These are phyloP conservation scores for Flaveria sonorensis DNA, from an alignment of 129 eudicot species.

Conservation along the genomic window DNA sequence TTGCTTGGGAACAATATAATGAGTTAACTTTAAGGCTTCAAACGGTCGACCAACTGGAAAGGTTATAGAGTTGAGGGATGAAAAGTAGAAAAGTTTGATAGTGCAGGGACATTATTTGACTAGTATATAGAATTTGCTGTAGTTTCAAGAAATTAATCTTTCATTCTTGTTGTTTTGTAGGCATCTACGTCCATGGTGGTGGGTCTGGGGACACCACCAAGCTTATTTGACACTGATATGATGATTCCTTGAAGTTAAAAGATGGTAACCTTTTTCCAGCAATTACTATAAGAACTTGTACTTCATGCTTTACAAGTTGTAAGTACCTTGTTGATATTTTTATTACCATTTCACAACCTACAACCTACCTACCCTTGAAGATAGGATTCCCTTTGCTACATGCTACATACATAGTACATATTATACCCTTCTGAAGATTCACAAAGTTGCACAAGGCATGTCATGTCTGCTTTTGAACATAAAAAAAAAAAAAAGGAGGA, in stretches of 20 bases:
- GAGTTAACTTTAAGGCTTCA: neutral
- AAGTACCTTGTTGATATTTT: neutral
- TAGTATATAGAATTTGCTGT: slow-evolving; percentile 20
- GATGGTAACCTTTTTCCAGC: slow-evolving; percentile 37
- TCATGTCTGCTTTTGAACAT: slow-evolving; percentile 28
- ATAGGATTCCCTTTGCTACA: slow-evolving; percentile 31
- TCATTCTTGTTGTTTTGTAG: slow-evolving; percentile 37
- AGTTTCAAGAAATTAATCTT: slow-evolving; percentile 21
- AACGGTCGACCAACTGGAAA: neutral
- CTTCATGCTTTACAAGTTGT: slow-evolving; percentile 26
- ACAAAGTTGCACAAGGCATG: slow-evolving; percentile 11
- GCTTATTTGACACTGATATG: slow-evolving; percentile 27
- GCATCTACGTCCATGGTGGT: slow-evolving; percentile 31
- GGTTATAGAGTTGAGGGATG: neutral
- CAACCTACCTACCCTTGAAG: slow-evolving; percentile 24
- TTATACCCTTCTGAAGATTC: neutral
- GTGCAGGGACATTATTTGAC: neutral
- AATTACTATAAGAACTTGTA: neutral
- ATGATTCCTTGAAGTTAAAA: slow-evolving; percentile 27
- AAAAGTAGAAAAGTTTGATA: neutral
- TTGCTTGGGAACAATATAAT: neutral
- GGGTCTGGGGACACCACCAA: neutral
- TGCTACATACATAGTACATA: no score
- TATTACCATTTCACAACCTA: slow-evolving; percentile 25
- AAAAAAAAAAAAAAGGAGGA: slow-evolving; percentile 18